These are phyloP conservation scores for Paramyrothecium sp. DNA, from an alignment of 2,329 filamentous ascomycete species.

Conservation along the genomic window DNA sequence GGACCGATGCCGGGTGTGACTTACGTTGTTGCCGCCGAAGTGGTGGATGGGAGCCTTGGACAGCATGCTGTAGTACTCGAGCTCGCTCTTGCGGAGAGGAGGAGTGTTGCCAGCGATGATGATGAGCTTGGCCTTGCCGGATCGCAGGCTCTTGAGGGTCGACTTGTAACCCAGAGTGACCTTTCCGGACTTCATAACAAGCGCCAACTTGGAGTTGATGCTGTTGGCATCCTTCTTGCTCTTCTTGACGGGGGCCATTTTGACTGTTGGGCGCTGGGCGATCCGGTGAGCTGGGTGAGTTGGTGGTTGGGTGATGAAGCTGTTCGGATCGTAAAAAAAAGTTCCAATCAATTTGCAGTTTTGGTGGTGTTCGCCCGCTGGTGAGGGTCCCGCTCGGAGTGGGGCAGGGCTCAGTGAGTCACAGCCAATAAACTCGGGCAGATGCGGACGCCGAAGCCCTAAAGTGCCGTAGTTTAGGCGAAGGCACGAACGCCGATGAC, in stretches of 20 bases:
- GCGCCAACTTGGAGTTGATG: slow-evolving; percentile 60
- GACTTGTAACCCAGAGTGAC: slow-evolving; percentile 43
- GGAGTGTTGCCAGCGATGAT: slow-evolving; percentile 93
- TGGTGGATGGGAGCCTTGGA: slow-evolving; percentile 96
- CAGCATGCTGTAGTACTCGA: slow-evolving; percentile 93
- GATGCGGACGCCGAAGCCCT: slow-evolving; percentile 26
- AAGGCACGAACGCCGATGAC: slow-evolving; percentile 25
- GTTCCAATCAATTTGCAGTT: slow-evolving; percentile 18
- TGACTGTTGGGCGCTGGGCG: slow-evolving; percentile 41
- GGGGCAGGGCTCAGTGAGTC: neutral
- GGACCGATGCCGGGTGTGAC: slow-evolving; percentile 42
- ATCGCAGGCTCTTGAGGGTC: slow-evolving; percentile 79
- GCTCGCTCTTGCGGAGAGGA: slow-evolving; percentile 95
- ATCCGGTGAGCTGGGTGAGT: slow-evolving; percentile 22
- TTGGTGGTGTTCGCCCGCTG: slow-evolving; percentile 8
- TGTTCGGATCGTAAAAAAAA: slow-evolving; percentile 18
- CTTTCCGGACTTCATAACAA: slow-evolving; percentile 67
- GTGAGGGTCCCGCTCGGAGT: neutral
- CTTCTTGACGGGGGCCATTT: slow-evolving; percentile 72
- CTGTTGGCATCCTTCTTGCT: slow-evolving; percentile 81
- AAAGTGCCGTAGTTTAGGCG: slow-evolving; percentile 38
- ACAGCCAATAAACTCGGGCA: slow-evolving; percentile 24
- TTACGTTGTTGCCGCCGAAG: slow-evolving; percentile 98
- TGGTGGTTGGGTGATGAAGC: slow-evolving; percentile 28
- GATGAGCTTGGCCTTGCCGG: slow-evolving; percentile 97